These are phyloP conservation scores for Pythium phragmiticola DNA, from an alignment of 352 stramenopile species.

Conservation along the genomic window DNA sequence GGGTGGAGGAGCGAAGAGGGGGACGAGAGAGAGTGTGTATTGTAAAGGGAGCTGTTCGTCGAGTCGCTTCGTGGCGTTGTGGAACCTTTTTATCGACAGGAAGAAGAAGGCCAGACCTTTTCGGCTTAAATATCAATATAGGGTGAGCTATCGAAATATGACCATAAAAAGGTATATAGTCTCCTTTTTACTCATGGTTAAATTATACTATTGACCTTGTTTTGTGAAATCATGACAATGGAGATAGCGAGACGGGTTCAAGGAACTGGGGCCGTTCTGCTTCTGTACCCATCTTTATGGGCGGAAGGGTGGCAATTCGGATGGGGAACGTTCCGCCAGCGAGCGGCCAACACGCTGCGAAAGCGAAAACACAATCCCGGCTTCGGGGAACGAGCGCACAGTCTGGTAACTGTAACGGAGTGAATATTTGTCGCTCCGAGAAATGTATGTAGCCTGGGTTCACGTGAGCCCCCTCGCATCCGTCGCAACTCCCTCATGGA, in stretches of 20 bases:
- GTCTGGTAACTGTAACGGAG: background rate
- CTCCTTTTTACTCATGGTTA: background rate
- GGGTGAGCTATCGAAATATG: background rate
- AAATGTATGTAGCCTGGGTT: constrained; percentile 1
- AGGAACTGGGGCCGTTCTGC: background rate
- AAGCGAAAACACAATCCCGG: background rate
- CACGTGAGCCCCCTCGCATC: background rate
- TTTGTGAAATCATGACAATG: background rate
- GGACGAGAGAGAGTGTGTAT: background rate
- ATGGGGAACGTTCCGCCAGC: constrained; percentile 6
- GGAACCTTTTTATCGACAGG: constrained; percentile 5
- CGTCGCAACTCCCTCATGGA: background rate
- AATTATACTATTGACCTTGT: background rate
- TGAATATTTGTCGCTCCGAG: too few species aligned
- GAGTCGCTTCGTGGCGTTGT: constrained; percentile 19
- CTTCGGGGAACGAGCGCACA: background rate
- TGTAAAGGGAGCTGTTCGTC: constrained; percentile 14
- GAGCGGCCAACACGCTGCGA: background rate
- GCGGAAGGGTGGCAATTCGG: background rate
- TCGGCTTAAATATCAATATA: background rate
- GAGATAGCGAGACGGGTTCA: background rate
- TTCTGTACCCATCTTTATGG: constrained; percentile 9
- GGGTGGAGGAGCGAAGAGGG: constrained; percentile 3
- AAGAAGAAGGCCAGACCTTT: background rate
- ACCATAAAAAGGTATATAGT: background rate